These are phyloP conservation scores for Colletotrichum euphorbiae DNA, from an alignment of 2,329 filamentous ascomycete genomes.

Conservation along the genomic window DNA sequence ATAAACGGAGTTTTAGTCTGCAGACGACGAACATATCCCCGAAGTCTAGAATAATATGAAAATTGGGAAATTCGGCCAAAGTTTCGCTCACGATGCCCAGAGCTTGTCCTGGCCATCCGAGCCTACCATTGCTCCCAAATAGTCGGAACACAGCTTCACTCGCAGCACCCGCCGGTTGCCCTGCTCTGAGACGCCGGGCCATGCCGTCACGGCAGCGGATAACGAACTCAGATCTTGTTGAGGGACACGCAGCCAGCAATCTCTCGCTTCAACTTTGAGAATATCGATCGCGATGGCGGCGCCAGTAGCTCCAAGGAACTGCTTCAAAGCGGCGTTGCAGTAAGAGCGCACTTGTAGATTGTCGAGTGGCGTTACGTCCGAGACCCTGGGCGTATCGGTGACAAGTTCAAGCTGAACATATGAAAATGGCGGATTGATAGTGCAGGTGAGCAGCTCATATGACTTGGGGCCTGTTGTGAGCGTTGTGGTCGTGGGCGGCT, in stretches of 20 bases:
- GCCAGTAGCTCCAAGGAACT: conserved; percentile 78
- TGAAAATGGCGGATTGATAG: conserved; percentile 65
- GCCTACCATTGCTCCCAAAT: conserved; percentile 71
- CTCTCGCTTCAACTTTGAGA: conserved; percentile 66
- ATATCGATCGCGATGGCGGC: conserved; percentile 77
- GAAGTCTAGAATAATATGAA: conserved; percentile 36
- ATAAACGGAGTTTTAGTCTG: conserved; percentile 40
- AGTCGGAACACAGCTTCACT: conserved; percentile 70
- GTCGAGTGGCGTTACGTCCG: conserved; percentile 58
- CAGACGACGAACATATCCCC: conserved; percentile 31
- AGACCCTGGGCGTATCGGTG: conserved; percentile 43
- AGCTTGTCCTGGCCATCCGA: conserved; percentile 58
- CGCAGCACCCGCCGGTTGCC: conserved; percentile 63
- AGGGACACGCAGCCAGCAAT: conserved; percentile 75
- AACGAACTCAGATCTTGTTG: conserved; percentile 70
- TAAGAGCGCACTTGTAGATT: conserved; percentile 71
- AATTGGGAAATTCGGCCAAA: conserved; percentile 21
- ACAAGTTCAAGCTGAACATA: conserved; percentile 68
- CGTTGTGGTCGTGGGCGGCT: conserved; percentile 9
- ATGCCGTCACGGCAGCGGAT: conserved; percentile 74
- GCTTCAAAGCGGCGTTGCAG: conserved; percentile 70
- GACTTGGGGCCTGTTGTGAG: conserved; percentile 47
- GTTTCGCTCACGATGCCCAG: conserved; percentile 56
- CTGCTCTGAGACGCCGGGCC: conserved; percentile 61
- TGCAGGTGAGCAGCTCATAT: conserved; percentile 63